Conservation (phyloP, 1,284 basidiomycete genomes). For the Chalciporus sp. region DNA sequence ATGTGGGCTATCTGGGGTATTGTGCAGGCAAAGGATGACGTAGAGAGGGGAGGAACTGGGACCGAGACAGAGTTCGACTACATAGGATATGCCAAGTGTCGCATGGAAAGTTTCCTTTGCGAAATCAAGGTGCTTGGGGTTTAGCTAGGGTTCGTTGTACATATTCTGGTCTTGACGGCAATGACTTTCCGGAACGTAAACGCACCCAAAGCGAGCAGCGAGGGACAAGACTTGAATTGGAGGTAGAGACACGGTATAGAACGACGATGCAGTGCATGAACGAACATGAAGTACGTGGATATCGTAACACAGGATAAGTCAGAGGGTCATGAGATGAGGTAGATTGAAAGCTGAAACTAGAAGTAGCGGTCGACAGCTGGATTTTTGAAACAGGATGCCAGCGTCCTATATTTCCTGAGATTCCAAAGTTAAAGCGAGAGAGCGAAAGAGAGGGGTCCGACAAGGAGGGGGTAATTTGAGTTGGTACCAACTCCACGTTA, state of each 20-base stretch:
- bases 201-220: conserved; percentile 15
- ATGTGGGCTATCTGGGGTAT: conserved; percentile 95
- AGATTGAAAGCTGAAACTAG: conserved; percentile 17
- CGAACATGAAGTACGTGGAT: conserved; percentile 45
- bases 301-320: conserved; percentile 41
- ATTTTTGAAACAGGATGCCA: conserved; percentile 4
- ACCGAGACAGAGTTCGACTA: conserved; percentile 77
- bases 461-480: conserved; percentile 14
- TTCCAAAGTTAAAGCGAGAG: conserved; percentile 4
- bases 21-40: conserved; percentile 83
- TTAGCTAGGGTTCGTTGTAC: conserved; percentile 17
- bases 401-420: conserved; percentile 6
- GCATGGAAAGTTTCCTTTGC: conserved; percentile 63
- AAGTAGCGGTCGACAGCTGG: conserved; percentile 6
- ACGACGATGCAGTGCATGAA: conserved; percentile 48
- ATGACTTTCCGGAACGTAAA: neutral
- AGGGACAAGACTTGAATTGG: conserved; percentile 41
- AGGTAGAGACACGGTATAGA: conserved; percentile 57
- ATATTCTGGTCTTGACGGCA: neutral
- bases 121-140: conserved; percentile 56
- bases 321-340: conserved; percentile 37
- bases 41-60: conserved; percentile 58
- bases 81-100: conserved; percentile 66
- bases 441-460: conserved; percentile 21
- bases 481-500: conserved; percentile 12